Percentiles rank a stretch among this genome's conserved stretches.
phyloP scores from a whole-genome alignment of 2,329 filamentous ascomycete species.

The Emmonsiellopsis sp. region DNA sequence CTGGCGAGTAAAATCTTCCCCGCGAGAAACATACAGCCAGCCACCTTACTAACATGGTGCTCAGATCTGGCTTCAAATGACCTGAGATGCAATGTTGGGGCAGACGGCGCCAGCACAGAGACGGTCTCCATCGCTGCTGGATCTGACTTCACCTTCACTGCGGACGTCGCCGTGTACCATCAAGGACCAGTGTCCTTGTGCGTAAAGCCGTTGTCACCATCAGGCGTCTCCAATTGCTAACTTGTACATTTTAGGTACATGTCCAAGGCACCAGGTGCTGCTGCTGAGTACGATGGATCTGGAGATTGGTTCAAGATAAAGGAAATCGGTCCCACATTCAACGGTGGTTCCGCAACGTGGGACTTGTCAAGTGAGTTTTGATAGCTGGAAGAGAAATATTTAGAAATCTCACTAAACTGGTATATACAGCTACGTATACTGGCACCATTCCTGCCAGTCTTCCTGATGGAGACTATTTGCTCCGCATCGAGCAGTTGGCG shows the following conservation, averaged over 20 bases:
- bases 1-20: conserved; percentile 16
- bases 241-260: conserved; percentile 8
- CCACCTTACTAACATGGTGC: not conserved
- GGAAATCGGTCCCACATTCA: conserved; percentile 3
- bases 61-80: conserved; percentile 2
- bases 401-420: not conserved
- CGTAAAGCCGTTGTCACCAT: not conserved
- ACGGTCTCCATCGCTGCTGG: conserved; percentile 3
- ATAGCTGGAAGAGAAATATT: not conserved
- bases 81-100: conserved; percentile 7
- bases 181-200: conserved; percentile 25
- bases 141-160: conserved; percentile 9
- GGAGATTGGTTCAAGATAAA: conserved; percentile 15
- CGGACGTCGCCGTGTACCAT: conserved; percentile 10
- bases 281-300: conserved; percentile 13
- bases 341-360: conserved; percentile 28
- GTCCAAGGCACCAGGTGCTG: conserved; percentile 9
- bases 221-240: not conserved
- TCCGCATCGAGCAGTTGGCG: conserved; percentile 40
- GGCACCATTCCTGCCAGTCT: conserved; percentile 34
- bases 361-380: conserved; percentile 25
- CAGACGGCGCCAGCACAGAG: conserved; percentile 2
- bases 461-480: conserved; percentile 37
- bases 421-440: not conserved
- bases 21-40: not conserved